A percentile compares a stretch with the other conserved stretches of the same genome.
phyloP scores from a whole-genome alignment of 1,284 basidiomycete genomes.

The Cryptococcus sp. region DNA sequence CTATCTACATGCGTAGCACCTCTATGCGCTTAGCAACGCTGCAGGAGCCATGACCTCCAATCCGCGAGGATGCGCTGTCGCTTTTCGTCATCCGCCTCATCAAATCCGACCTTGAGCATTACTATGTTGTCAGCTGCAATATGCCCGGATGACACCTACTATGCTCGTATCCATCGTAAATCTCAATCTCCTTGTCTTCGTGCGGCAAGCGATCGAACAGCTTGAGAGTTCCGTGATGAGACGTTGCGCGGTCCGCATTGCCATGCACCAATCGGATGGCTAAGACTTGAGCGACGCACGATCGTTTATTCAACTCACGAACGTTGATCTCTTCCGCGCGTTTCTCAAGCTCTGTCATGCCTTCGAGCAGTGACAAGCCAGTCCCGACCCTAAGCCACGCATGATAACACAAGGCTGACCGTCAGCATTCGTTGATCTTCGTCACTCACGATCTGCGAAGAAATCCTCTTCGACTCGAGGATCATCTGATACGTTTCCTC shows the following conservation, averaged over 20 bases:
- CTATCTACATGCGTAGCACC: neutral
- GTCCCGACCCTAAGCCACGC: slow-evolving; percentile 56
- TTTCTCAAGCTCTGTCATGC: slow-evolving; percentile 52
- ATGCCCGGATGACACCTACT: slow-evolving; percentile 30
- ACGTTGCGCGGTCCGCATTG: slow-evolving; percentile 55
- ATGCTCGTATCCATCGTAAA: slow-evolving; percentile 59
- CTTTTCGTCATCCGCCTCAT: slow-evolving; percentile 51
- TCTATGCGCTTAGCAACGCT: slow-evolving; percentile 30
- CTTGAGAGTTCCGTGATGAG: slow-evolving; percentile 50
- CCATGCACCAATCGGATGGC: slow-evolving; percentile 58
- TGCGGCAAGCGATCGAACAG: slow-evolving; percentile 53
- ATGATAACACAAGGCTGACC: slow-evolving; percentile 55
- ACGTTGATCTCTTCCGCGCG: slow-evolving; percentile 46
- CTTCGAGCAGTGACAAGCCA: slow-evolving; percentile 55
- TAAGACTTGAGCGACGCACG: slow-evolving; percentile 1
- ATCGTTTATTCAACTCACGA: slow-evolving; percentile 32
- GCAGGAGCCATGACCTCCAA: slow-evolving; percentile 50
- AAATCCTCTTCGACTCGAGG: slow-evolving; percentile 56
- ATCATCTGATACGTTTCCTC: slow-evolving; percentile 58
- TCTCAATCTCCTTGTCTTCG: slow-evolving; percentile 53
- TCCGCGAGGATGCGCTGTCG: slow-evolving; percentile 51
- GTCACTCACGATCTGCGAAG: slow-evolving; percentile 50
- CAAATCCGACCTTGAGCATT: slow-evolving; percentile 52
- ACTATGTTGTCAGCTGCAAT: slow-evolving; percentile 25
- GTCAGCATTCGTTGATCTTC: slow-evolving; percentile 14